phyloP scores from a whole-genome alignment of 2,329 filamentous ascomycete species.

The Zalaria obscura region DNA sequence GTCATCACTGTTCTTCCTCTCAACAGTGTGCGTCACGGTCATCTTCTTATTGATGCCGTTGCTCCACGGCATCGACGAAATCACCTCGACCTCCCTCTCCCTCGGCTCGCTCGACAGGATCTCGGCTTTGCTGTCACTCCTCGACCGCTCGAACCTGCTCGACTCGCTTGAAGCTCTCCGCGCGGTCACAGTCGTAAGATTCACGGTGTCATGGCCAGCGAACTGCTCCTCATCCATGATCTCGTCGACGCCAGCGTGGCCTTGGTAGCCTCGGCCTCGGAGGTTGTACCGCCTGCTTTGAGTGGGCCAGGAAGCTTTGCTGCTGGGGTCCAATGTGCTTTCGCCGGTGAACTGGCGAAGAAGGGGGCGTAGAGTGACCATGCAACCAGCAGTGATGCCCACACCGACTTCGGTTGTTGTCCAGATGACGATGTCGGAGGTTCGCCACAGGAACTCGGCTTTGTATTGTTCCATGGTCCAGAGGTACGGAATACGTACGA shows the following conservation, averaged over 20 bases:
- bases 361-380: slow-evolving; percentile 35
- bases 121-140: neutral
- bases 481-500: slow-evolving; percentile 31
- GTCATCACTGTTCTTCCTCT: neutral
- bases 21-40: neutral
- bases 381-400: slow-evolving; percentile 27
- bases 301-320: neutral
- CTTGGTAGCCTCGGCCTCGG: neutral
- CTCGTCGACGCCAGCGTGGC: neutral
- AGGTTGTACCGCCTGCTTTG: neutral
- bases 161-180: neutral
- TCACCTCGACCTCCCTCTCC: neutral
- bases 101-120: neutral
- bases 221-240: neutral
- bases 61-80: too few relatives aligned
- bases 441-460: slow-evolving; percentile 30
- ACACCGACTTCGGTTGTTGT: slow-evolving; percentile 19
- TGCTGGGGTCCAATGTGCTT: neutral
- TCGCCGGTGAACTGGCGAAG: neutral
- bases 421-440: slow-evolving; percentile 24
- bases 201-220: neutral
- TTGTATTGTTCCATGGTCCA: slow-evolving; percentile 21
- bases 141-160: neutral
- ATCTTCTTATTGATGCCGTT: neutral
- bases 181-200: neutral